Conservation (phyloP, 495 filamentous ascomycete species). For the Hypoxylon cercidicola region DNA sequence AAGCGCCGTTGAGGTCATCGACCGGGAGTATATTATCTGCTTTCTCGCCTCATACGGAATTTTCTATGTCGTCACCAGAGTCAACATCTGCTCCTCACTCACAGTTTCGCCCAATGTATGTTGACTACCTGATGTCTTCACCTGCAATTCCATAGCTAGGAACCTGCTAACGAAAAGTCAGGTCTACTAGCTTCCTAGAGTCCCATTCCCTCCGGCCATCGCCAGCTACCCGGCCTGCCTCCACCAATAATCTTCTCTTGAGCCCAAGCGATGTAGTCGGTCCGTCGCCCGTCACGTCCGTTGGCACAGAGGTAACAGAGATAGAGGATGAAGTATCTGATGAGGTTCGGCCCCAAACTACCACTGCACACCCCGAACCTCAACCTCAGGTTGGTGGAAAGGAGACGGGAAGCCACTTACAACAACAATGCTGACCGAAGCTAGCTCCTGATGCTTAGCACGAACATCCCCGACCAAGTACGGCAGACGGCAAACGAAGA, state of each 20-base stretch:
- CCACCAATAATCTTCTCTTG: constrained; percentile 51
- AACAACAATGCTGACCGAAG: constrained; percentile 39
- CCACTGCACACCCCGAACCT: constrained; percentile 35
- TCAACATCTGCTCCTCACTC: constrained; percentile 57
- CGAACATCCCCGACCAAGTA: constrained; percentile 64
- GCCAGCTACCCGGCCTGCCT: constrained; percentile 31
- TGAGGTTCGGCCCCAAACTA: constrained; percentile 49
- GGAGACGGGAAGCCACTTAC: constrained; percentile 46
- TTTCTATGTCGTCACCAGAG: constrained; percentile 65
- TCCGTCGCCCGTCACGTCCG: constrained; percentile 80
- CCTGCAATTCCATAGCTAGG: background rate
- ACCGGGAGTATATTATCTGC: constrained; percentile 64
- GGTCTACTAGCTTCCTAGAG: constrained; percentile 53
- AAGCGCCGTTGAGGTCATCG: constrained; percentile 65
- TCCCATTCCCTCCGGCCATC: constrained; percentile 55
- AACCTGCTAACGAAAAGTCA: constrained; percentile 34
- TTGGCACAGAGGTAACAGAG: constrained; percentile 75
- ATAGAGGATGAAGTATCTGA: constrained; percentile 76
- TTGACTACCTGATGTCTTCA: constrained; percentile 7
- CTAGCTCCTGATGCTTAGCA: constrained; percentile 68
- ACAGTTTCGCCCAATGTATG: constrained; percentile 63
- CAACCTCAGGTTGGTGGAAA: constrained; percentile 46
- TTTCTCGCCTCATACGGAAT: constrained; percentile 70
- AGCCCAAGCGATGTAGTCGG: constrained; percentile 70
- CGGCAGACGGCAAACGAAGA: constrained; percentile 72